Evolutionary conservation across 2,329 filamentous ascomycete genomes (phyloP).

Genomic region (Clarireedia hainanense): DNA sequence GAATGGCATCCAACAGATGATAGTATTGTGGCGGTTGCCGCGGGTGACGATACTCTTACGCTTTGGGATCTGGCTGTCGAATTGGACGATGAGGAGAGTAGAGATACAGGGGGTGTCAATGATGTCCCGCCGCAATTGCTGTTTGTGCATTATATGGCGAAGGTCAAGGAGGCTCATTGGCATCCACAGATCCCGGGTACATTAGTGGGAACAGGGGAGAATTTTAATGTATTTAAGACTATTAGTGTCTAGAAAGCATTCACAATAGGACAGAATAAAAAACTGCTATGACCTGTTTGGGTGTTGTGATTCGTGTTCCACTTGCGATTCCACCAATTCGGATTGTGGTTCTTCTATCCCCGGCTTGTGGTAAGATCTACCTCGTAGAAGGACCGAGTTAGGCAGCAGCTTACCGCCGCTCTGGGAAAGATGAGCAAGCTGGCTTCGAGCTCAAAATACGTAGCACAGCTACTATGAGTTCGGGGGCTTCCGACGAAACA

Average conservation of each 20-base stretch:
- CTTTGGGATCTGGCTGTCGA: constrained; percentile 97
- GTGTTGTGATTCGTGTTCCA: too few relatives aligned
- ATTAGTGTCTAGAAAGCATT: constrained; percentile 58
- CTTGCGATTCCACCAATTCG: too few relatives aligned
- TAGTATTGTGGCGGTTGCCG: constrained; percentile 86
- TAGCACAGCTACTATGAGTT: too few relatives aligned
- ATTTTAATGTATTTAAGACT: constrained; percentile 78
- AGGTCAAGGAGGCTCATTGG: constrained; percentile 95
- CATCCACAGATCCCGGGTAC: constrained; percentile 90
- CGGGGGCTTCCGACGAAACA: too few relatives aligned
- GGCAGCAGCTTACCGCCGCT: too few relatives aligned
- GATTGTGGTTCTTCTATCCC: too few relatives aligned
- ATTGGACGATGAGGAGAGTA: constrained; percentile 93
- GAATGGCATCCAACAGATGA: constrained; percentile 98
- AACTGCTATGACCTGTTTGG: too few relatives aligned
- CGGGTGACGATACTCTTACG: constrained; percentile 88
- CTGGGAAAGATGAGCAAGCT: too few relatives aligned
- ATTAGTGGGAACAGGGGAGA: constrained; percentile 81
- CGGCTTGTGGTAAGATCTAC: too few relatives aligned
- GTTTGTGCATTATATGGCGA: constrained; percentile 94
- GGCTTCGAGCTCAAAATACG: too few relatives aligned
- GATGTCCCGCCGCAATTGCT: constrained; percentile 88
- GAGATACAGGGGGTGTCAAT: constrained; percentile 78
- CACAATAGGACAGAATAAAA: too few relatives aligned
- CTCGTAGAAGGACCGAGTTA: too few relatives aligned